Base-by-base conservation (phyloP, 768 basidiomycete species). In the Boletus rex-veris region DNA sequence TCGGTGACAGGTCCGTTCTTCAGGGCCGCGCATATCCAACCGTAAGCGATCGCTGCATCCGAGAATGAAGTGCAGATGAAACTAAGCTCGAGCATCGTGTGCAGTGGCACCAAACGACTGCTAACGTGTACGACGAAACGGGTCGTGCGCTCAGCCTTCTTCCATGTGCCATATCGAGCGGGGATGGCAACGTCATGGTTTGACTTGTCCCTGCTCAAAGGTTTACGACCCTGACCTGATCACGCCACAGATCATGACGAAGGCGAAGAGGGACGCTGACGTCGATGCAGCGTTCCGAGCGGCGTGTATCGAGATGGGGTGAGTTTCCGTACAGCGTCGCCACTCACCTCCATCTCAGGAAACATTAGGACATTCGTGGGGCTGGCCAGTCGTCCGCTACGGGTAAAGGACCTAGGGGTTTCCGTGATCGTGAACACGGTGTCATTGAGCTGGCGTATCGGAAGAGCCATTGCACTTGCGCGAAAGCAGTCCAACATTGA, bases 401-500 rank as follows among this genome's bases (percentile, higher is more conserved):
- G 64, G 2, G 70, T 71, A 15, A 61, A 63, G 36, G 64, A 76
- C 21, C 65, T 73, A 15, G 63, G 72, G 26, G 59, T 68, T 31
- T 75, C 69, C 35, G 75, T 83, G 36, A 73, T 83, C 15, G 71
- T 74, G 3, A 79, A 77, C 40, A 81, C 79, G 26, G 74, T 82
- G 11, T 85, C 82, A 19, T 74, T 82, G 63, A 78, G 80, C 9
- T 86, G 85, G 85, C 70, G 80, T 43, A 76, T 86, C 19, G 85
- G 85, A 9, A 73, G 81, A 30, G 82, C 83, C 0, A 75, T 85
- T 15, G 75, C 78, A 7, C 73, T 78, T 4, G 77, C 79, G 52
- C 73, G 80, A 43, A 77, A 77, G 65, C 71, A 69, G 45, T 80
- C 74, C 46, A 70, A 74, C 51, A 65, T 80, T 41, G 72, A 72